Evolutionary conservation across 306 rosid genomes (phyloP).

Genomic region (Psophocarpus tetragonolobus): DNA sequence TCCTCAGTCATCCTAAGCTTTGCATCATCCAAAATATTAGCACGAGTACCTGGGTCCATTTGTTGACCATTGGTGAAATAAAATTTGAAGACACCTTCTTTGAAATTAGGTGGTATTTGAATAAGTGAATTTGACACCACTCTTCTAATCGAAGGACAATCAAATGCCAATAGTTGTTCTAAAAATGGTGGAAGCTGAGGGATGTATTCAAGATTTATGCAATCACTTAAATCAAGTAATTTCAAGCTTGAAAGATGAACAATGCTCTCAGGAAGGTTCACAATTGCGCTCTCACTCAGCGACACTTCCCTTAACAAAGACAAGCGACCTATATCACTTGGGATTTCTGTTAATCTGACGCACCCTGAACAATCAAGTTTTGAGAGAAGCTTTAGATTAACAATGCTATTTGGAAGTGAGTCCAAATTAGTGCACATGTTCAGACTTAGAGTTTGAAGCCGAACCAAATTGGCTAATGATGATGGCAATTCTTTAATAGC

Average conservation of each 20-base stretch:
- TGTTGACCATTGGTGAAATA: slow-evolving; percentile 33
- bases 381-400: background rate
- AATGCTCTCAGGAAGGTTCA: slow-evolving; percentile 33
- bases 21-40: slow-evolving; percentile 16
- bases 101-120: background rate
- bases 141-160: slow-evolving; percentile 23
- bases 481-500: too few relatives aligned
- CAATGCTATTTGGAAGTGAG: slow-evolving; percentile 21
- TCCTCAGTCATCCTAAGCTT: background rate
- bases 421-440: background rate
- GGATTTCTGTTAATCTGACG: slow-evolving; percentile 7
- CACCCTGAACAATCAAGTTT: too few relatives aligned
- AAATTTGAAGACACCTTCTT: slow-evolving; percentile 15
- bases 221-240: slow-evolving; percentile 36
- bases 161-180: slow-evolving; percentile 19
- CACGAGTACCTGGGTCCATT: slow-evolving; percentile 14
- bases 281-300: background rate
- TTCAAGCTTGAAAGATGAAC: slow-evolving; percentile 31
- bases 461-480: background rate
- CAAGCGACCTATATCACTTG: slow-evolving; percentile 5
- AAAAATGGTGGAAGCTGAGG: slow-evolving; percentile 32
- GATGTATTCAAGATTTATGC: slow-evolving; percentile 28
- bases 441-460: background rate
- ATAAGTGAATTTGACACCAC: slow-evolving; percentile 10
- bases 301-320: slow-evolving; percentile 22